phyloP scores from a whole-genome alignment of 2,329 filamentous ascomycete genomes.

The Colletotrichum lupini region DNA sequence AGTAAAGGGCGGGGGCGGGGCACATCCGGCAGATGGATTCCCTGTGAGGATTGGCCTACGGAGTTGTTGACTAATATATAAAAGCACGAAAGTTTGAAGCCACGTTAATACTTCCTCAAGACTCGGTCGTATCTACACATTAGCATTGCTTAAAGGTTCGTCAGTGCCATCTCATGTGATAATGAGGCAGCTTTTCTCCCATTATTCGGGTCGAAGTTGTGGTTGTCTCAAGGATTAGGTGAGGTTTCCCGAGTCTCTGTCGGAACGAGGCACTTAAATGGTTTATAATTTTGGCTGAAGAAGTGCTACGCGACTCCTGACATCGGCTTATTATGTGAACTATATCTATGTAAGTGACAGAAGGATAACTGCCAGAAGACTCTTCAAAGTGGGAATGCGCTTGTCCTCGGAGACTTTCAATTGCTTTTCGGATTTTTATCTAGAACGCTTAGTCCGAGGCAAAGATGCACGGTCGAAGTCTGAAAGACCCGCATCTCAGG shows the following conservation, averaged over 20 bases:
- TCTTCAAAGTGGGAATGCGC: no score
- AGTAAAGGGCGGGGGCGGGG: conserved; percentile 8
- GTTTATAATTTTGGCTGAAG: neutral
- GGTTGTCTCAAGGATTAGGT: neutral
- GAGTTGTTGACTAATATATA: neutral
- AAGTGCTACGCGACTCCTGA: neutral
- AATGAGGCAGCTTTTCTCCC: neutral
- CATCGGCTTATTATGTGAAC: neutral
- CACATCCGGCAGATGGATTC: conserved; percentile 18
- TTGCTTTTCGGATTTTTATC: no score
- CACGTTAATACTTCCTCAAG: no score
- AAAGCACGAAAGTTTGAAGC: neutral
- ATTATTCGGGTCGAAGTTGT: neutral
- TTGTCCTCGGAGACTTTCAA: no score
- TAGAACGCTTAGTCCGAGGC: no score
- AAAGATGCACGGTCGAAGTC: no score
- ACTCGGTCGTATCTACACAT: neutral
- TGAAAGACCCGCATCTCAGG: no score
- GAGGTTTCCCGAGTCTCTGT: neutral
- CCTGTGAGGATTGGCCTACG: conserved; percentile 11
- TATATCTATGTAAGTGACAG: neutral
- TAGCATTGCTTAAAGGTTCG: neutral
- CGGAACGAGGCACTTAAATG: neutral
- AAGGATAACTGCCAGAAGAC: no score
- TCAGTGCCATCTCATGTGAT: neutral